These are phyloP conservation scores for Penicillium sp. DNA, from an alignment of 2,329 filamentous ascomycete species.

Conservation along the genomic window DNA sequence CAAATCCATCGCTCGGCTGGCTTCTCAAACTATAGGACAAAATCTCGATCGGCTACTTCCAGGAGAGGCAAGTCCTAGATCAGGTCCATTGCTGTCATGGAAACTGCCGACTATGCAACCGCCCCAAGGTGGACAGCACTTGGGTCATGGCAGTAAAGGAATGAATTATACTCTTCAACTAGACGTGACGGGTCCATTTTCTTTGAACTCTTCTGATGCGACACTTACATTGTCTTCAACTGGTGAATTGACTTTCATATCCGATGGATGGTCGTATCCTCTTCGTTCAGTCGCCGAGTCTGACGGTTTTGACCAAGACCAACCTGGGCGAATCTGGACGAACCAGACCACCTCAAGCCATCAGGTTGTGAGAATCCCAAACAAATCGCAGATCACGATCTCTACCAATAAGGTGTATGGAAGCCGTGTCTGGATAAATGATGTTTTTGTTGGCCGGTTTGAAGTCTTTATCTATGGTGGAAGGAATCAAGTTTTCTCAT, in stretches of 20 bases:
- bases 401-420: constrained; percentile 49
- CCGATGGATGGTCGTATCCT: constrained; percentile 50
- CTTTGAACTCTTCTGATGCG: constrained; percentile 46
- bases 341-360: constrained; percentile 51
- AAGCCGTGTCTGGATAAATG: constrained; percentile 51
- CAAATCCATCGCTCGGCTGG: constrained; percentile 44
- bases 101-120: constrained; percentile 38
- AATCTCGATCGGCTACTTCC: constrained; percentile 45
- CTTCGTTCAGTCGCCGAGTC: constrained; percentile 46
- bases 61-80: not conserved
- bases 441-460: constrained; percentile 50
- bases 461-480: constrained; percentile 58
- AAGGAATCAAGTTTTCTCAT: constrained; percentile 52
- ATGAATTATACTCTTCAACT: constrained; percentile 57
- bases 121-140: constrained; percentile 25
- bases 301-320: constrained; percentile 49
- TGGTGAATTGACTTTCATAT: constrained; percentile 44
- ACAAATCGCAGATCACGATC: constrained; percentile 42
- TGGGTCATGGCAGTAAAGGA: constrained; percentile 53
- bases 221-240: constrained; percentile 38
- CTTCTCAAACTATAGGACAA: constrained; percentile 46
- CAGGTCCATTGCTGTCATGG: constrained; percentile 34
- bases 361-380: constrained; percentile 37
- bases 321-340: constrained; percentile 54
- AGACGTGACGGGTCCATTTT: constrained; percentile 47